Evolutionary conservation across 306 rosid species (phyloP).

Genomic region (Sechiopsis laciniata): DNA sequence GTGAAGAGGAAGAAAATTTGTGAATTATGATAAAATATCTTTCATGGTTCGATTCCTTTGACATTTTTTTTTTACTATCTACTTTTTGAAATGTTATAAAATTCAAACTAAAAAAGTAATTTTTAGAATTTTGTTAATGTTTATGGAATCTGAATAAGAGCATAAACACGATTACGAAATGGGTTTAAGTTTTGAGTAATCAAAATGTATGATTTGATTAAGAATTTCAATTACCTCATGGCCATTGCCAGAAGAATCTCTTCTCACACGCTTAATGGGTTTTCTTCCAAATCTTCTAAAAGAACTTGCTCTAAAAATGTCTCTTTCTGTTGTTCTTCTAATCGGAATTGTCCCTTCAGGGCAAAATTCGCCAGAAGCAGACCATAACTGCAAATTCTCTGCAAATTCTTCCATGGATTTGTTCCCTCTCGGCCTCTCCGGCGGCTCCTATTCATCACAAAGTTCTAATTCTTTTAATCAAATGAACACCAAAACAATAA

Average conservation of each 20-base stretch:
- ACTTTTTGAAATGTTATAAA: too few relatives aligned
- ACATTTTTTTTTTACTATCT: too few relatives aligned
- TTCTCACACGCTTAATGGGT: slow-evolving; percentile 52
- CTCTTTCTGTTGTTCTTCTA: slow-evolving; percentile 67
- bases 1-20: too few relatives aligned
- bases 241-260: slow-evolving; percentile 81
- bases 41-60: too few relatives aligned
- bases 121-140: too few relatives aligned
- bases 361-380: slow-evolving; percentile 56
- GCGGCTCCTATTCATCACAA: slow-evolving; percentile 51
- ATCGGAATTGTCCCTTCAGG: slow-evolving; percentile 85
- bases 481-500: background rate
- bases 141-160: too few relatives aligned
- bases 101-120: too few relatives aligned
- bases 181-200: too few relatives aligned
- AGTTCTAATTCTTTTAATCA: background rate
- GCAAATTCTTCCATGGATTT: slow-evolving; percentile 21
- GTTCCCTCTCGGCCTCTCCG: slow-evolving; percentile 55
- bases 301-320: slow-evolving; percentile 65
- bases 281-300: slow-evolving; percentile 70
- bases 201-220: background rate
- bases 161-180: too few relatives aligned
- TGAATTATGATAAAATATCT: too few relatives aligned
- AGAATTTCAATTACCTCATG: slow-evolving; percentile 57
- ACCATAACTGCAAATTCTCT: slow-evolving; percentile 67